Evolutionary conservation across 1,284 basidiomycete genomes (phyloP).

Genomic region (Austropuccinia psidii): DNA sequence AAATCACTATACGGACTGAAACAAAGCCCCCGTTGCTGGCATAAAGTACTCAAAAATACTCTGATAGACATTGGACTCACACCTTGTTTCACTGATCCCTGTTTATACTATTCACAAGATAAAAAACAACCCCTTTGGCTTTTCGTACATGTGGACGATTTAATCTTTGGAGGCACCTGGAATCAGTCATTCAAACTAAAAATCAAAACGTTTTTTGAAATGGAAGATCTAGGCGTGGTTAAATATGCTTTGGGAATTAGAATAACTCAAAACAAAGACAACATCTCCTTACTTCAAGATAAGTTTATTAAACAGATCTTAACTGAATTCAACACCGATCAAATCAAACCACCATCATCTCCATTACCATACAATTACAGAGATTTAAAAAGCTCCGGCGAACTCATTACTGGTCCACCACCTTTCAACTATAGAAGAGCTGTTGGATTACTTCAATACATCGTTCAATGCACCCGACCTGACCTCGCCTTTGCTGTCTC

Average conservation of each 20-base stretch:
- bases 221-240: neutral
- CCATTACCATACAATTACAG: no score
- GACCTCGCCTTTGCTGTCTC: no score
- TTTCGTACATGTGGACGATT: neutral
- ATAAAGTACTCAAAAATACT: neutral
- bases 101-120: neutral
- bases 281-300: neutral
- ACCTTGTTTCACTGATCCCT: neutral
- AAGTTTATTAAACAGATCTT: neutral
- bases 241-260: neutral
- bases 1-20: neutral
- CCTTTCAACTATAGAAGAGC: no score
- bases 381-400: no score
- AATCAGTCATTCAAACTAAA: neutral
- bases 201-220: neutral
- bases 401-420: no score
- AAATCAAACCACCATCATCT: no score
- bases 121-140: neutral
- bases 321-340: neutral
- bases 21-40: neutral
- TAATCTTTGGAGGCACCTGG: neutral
- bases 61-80: neutral
- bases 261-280: neutral
- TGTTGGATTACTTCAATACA: no score
- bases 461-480: no score